phyloP scores from a whole-genome alignment of 2,329 filamentous ascomycete species.

The Drechslerella dactyloides region DNA sequence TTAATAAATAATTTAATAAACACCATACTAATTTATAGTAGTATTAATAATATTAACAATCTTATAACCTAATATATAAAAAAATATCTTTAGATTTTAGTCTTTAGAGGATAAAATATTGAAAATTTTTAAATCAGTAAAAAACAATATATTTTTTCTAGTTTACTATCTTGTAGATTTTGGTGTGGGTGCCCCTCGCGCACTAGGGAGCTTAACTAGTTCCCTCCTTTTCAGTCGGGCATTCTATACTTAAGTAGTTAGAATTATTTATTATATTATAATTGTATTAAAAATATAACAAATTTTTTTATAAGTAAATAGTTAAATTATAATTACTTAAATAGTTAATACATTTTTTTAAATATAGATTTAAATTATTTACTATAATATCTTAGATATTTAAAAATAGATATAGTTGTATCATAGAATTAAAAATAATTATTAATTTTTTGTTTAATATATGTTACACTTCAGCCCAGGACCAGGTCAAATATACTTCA shows the following conservation, averaged over 20 bases:
- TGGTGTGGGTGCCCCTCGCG: no score
- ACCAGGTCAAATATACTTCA: slow-evolving; percentile 21
- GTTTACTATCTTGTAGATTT: no score
- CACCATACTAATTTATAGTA: slow-evolving; percentile 2
- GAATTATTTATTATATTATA: slow-evolving; percentile 9
- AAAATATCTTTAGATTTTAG: slow-evolving; percentile 6
- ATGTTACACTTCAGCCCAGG: no score
- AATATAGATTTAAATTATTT: slow-evolving; percentile 10
- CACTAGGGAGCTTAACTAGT: no score
- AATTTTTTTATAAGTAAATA: slow-evolving; percentile 11
- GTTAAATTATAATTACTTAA: slow-evolving; percentile 20
- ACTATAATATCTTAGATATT: slow-evolving; percentile 13
- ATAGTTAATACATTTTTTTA: slow-evolving; percentile 7
- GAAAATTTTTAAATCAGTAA: no score
- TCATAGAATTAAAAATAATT: slow-evolving; percentile 14
- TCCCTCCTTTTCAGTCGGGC: no score
- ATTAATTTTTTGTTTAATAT: slow-evolving; percentile 17
- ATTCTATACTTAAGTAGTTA: slow-evolving; percentile 6
- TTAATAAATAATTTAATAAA: not conserved
- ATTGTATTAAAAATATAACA: slow-evolving; percentile 15
- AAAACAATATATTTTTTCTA: no score
- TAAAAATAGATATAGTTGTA: slow-evolving; percentile 15
- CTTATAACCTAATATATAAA: not conserved
- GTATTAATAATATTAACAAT: no score
- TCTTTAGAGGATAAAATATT: slow-evolving; percentile 2